Percentiles rank a stretch among this genome's conserved stretches.
These are phyloP conservation scores for Excoecaria cochinchinensis DNA, from an alignment of 345 rosid genomes.

Conservation along the genomic window DNA sequence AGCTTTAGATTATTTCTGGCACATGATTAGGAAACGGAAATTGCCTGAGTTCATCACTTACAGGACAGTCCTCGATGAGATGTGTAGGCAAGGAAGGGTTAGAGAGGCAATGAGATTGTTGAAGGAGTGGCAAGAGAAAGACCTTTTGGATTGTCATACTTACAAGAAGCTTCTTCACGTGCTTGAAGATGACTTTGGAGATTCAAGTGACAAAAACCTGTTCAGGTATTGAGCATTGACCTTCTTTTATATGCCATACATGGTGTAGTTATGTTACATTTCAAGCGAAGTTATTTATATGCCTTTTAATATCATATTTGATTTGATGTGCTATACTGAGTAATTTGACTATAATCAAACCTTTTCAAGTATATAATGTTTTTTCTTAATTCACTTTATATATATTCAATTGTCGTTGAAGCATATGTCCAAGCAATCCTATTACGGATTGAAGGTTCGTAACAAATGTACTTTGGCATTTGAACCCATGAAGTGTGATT, in stretches of 20 bases:
- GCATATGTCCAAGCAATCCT: not conserved
- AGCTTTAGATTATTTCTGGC: constrained; percentile 60
- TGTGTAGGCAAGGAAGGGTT: constrained; percentile 53
- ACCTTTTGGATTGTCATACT: constrained; percentile 53
- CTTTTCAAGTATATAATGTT: too few species aligned
- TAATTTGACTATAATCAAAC: not conserved
- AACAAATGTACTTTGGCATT: not conserved
- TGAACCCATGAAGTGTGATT: not conserved
- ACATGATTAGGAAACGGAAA: constrained; percentile 67
- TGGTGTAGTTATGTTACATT: not conserved
- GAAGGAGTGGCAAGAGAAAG: constrained; percentile 54
- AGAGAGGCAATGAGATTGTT: constrained; percentile 57
- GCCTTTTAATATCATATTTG: not conserved
- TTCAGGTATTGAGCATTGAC: constrained; percentile 9
- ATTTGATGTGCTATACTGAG: not conserved
- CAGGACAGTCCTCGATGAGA: constrained; percentile 72
- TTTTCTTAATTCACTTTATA: not conserved
- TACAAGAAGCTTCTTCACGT: constrained; percentile 60
- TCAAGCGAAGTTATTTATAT: not conserved
- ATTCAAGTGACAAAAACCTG: constrained; percentile 21
- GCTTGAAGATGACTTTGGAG: constrained; percentile 53
- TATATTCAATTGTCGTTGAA: not conserved
- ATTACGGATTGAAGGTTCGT: too few species aligned
- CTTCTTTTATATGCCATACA: not conserved
- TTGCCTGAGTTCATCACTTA: constrained; percentile 64